Base-by-base conservation (phyloP, 2,329 filamentous ascomycete genomes). In the Colletotrichum navitas region DNA sequence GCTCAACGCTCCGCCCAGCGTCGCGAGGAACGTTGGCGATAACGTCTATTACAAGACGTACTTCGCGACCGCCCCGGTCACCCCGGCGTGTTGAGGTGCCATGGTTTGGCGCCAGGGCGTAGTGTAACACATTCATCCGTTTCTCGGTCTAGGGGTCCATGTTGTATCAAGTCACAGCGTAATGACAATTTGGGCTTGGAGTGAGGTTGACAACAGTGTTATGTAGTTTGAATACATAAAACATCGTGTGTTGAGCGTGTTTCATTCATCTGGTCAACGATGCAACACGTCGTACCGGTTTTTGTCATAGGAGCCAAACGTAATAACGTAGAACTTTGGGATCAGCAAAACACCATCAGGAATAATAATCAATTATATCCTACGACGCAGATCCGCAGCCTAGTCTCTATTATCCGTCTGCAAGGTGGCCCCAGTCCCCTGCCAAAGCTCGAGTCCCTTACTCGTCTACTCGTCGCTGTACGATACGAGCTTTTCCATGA, bases 21-120 rank as follows among this genome's bases (percentile, higher is more conserved):
- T 64, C 7, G 65, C 58, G 11, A 61, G 55, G 47, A 63, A 72
- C 7, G 7, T 72, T 8, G 54, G 65, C 4, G 41, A 72, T 5
- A 72, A 72, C 24, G 65, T 64, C 2, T 72, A 72, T 39, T 64
- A 55, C 47, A 72, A 51, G 54, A 69, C 69, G 5, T 69, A 72
- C 11, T 72, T 72, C 4, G 29, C 54, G 16, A 60, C 45, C 6
- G 65, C 65, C 2, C 69, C 69, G 16, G 66, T 60, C 3, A 45
- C 54, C 0, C 65, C 69, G 26, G 59, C 65, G 2, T 69, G 69
- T n/a, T 68, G 18, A 55, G 14, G 1, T 5, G 16, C 3, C 10
- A 10, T 41, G 3, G 5, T 26, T 24, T 21, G 41, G 41, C 6
- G 41, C 5, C 8, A 18, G 39, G 39, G 39, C 4, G 14, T 6